Base-by-base conservation (phyloP, 2,329 filamentous ascomycete species). In the Nigrospora oryzae region DNA sequence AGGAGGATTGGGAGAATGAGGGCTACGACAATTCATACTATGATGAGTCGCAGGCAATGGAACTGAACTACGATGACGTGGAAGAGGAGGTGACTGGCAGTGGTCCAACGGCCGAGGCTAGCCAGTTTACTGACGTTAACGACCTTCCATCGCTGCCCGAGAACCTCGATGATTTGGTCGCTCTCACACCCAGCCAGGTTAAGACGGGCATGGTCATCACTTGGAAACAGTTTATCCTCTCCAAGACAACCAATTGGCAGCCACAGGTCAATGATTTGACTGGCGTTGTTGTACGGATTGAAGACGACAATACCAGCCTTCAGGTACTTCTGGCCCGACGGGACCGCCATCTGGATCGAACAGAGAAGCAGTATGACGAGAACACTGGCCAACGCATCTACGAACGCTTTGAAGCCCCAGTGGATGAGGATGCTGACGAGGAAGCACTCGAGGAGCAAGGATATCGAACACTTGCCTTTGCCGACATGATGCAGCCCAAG, bases 391-490 rank as follows among this genome's bases (percentile, higher is more conserved):
- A 84, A 49, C 75, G 88, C 11, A 64, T 88, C 11, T 95, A 91
- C 54, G 81, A 76, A 49, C 86, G 82, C 46, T 93, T 94, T 51
- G 88, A 94, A 55, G 81, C 81, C 53, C 83, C 84, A 0, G 77
- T 79, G 11, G 79, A 81, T 0, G 75, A 76, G 1, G 70, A 71
- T 0, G 71, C 71, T 2, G 68, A 70, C 33, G 74, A 78, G 12
- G 64, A 63, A 3, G 66, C 70, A 42, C 75, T 84, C 45, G 73
- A 42, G 5, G 45, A 36, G 32, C 16, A 83, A 48, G 84, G 84
- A 1, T 68, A 75, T 40, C 73, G 81, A n/a, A 70, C 70, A 7
- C 47, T 89, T 30, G 54, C 62, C 0, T 83, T 85, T 63, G 59
- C 60, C 3, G 81, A 87, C 17, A 69, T 93, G 57, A 73, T 80